A percentile compares a stretch with the other conserved stretches of the same genome.
These are phyloP conservation scores for Schrenkiella parvula DNA, from an alignment of 345 rosid genomes.

Conservation along the genomic window DNA sequence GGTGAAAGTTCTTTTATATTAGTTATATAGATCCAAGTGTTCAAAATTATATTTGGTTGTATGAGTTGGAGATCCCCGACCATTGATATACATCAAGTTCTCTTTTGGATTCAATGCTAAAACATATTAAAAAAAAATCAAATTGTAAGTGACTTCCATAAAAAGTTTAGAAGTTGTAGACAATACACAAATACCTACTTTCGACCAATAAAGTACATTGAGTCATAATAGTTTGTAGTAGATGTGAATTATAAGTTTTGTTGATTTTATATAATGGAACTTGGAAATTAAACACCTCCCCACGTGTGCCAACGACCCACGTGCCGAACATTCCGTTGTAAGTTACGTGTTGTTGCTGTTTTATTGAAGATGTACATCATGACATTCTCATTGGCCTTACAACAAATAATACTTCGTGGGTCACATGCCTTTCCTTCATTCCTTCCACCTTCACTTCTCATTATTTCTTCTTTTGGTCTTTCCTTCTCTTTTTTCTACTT, in stretches of 20 bases:
- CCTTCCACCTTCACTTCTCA: conserved; percentile 24
- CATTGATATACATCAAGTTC: background rate
- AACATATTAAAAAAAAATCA: background rate
- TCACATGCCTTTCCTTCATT: conserved; percentile 26
- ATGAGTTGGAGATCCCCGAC: conserved; percentile 9
- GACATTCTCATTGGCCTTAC: conserved; percentile 7
- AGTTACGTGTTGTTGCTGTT: conserved; percentile 13
- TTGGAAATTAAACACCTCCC: background rate
- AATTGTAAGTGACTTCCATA: background rate
- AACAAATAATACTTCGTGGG: conserved; percentile 26
- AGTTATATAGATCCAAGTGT: conserved; percentile 26
- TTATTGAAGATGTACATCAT: conserved; percentile 4
- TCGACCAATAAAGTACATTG: conserved; percentile 12
- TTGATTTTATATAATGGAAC: background rate
- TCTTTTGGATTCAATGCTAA: background rate
- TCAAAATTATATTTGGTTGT: background rate
- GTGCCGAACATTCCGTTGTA: conserved; percentile 31
- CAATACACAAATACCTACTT: conserved; percentile 17
- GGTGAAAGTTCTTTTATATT: conserved; percentile 27
- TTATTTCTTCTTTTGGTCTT: background rate
- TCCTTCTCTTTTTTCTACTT: background rate
- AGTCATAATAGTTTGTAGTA: background rate
- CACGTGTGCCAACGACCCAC: conserved; percentile 27
- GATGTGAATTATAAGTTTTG: conserved; percentile 3
- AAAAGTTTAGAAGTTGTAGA: background rate